phyloP scores from a whole-genome alignment of 352 stramenopile genomes.

The Elongisporangium anandrum region DNA sequence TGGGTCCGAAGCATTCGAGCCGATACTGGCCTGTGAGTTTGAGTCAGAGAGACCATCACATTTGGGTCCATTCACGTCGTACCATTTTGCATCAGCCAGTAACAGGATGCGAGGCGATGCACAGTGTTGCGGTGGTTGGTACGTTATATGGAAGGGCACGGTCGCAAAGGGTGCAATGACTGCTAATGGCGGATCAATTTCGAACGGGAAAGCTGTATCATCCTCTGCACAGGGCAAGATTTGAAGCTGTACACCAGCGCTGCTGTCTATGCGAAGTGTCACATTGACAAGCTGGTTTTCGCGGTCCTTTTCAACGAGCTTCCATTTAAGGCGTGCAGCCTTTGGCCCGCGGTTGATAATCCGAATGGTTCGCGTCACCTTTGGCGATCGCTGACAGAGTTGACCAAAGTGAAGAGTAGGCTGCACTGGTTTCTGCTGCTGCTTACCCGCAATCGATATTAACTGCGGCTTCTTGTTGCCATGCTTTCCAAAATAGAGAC shows the following conservation, averaged over 20 bases:
- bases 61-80: constrained; percentile 11
- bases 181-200: constrained; percentile 12
- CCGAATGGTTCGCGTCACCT: constrained; percentile 43
- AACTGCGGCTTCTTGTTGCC: background rate
- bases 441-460: constrained; percentile 5
- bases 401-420: constrained; percentile 47
- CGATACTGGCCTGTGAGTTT: background rate
- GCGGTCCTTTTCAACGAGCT: constrained; percentile 35
- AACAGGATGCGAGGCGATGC: constrained; percentile 32
- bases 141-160: constrained; percentile 51
- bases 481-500: constrained; percentile 31
- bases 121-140: constrained; percentile 17
- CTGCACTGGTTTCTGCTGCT: constrained; percentile 2
- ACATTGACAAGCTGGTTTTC: constrained; percentile 57
- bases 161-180: constrained; percentile 29
- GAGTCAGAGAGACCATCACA: background rate
- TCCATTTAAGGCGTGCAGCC: constrained; percentile 50
- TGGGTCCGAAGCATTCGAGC: background rate
- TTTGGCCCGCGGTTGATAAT: constrained; percentile 71
- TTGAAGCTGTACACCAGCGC: constrained; percentile 29
- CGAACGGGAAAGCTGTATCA: constrained; percentile 29
- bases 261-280: constrained; percentile 52
- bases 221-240: constrained; percentile 28
- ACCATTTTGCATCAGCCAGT: constrained; percentile 65
- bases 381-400: constrained; percentile 30